Percentiles rank a stretch among this genome's conserved stretches.
phyloP scores from a whole-genome alignment of 78 protist species.

The Dictyostelium citrinum region DNA sequence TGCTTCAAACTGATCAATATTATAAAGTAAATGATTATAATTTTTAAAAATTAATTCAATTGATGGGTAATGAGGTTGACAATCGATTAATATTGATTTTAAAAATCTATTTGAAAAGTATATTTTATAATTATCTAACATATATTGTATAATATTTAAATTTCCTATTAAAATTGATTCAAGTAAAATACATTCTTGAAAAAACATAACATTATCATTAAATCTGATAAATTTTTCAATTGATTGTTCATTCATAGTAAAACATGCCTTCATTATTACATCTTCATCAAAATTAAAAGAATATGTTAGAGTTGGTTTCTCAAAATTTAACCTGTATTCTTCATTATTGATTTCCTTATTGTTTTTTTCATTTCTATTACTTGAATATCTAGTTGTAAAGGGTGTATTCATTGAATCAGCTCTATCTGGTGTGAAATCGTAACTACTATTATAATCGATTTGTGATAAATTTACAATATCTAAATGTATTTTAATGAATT shows the following conservation, averaged over 20 bases:
- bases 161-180: background rate
- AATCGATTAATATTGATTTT: background rate
- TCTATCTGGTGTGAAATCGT: too few species aligned
- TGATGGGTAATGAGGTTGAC: background rate
- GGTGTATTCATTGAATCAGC: too few species aligned
- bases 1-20: background rate
- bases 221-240: background rate
- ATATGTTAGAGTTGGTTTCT: background rate
- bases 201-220: background rate
- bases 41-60: background rate
- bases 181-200: background rate
- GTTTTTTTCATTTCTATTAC: too few species aligned
- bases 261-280: background rate
- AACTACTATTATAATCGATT: too few species aligned
- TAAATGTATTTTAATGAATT: background rate
- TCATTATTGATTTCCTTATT: too few species aligned
- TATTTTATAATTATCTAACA: background rate
- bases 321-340: background rate
- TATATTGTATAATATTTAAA: too few species aligned
- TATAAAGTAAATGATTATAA: too few species aligned
- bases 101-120: background rate
- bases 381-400: too few species aligned
- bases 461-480: too few species aligned
- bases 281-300: background rate
- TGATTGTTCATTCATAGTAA: background rate